Conservation (phyloP, 2,329 filamentous ascomycete species). For the Fusarium mundagurra region DNA sequence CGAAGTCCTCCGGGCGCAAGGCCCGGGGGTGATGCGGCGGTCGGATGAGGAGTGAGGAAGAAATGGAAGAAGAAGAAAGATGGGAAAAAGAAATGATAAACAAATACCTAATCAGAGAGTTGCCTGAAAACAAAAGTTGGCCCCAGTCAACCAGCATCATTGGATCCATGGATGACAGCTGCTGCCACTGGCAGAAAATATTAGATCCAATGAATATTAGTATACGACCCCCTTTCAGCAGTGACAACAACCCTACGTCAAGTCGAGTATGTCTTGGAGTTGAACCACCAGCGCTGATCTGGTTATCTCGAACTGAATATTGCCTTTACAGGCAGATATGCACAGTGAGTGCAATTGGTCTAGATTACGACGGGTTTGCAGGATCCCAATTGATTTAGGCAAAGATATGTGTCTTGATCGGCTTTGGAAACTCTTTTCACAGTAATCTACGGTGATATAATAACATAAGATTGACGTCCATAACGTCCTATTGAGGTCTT, state of each 20-base stretch:
- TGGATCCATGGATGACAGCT: neutral
- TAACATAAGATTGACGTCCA: neutral
- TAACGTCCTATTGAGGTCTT: neutral
- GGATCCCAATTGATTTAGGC: neutral
- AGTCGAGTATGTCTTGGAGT: neutral
- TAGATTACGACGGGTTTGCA: neutral
- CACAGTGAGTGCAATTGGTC: neutral
- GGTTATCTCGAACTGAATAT: neutral
- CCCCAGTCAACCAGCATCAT: neutral
- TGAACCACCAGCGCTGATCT: neutral
- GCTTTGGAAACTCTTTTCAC: neutral
- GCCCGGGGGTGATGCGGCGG: neutral
- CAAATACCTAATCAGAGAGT: neutral
- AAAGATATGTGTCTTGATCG: neutral
- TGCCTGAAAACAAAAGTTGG: neutral
- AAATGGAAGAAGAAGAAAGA: too few species aligned
- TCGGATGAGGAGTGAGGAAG: neutral
- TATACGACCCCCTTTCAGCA: neutral
- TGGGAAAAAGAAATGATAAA: neutral
- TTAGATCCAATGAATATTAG: neutral
- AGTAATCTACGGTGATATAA: neutral
- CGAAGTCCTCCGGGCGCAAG: neutral
- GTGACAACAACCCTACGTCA: neutral
- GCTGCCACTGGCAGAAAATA: neutral
- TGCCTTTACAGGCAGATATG: neutral